Evolutionary conservation across 805 yeast species (phyloP).

Genomic region (Yamadazyma insecticola): DNA sequence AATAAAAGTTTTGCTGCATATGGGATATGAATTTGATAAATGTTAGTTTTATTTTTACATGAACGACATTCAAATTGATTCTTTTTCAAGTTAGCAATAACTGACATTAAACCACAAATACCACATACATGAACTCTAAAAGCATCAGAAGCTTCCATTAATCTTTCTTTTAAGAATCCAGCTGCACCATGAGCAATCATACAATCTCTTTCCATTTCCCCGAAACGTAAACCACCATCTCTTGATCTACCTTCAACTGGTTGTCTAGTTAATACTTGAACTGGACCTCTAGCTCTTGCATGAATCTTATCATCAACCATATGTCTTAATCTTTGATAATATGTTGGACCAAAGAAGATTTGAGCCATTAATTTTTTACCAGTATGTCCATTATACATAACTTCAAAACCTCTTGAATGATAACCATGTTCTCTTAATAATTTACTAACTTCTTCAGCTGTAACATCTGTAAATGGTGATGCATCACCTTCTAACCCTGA

Average conservation of each 20-base stretch:
- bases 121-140: constrained; percentile 98
- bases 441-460: constrained; percentile 94
- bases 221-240: constrained; percentile 99
- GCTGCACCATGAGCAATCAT: constrained; percentile 99
- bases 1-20: constrained; percentile 96
- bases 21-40: constrained; percentile 95
- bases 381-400: constrained; percentile 98
- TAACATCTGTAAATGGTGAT: constrained; percentile 96
- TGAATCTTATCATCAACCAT: constrained; percentile 99
- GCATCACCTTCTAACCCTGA: constrained; percentile 99
- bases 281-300: constrained; percentile 99
- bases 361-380: constrained; percentile 98
- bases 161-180: constrained; percentile 92
- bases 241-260: constrained; percentile 99
- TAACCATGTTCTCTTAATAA: constrained; percentile 92
- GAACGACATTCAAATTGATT: constrained; percentile 98
- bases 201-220: constrained; percentile 99
- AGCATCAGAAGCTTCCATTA: constrained; percentile 99
- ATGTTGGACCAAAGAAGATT: constrained; percentile 99
- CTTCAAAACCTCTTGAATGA: constrained; percentile 97
- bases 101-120: constrained; percentile 96
- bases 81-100: constrained; percentile 94
- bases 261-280: constrained; percentile 94
- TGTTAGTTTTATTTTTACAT: constrained; percentile 97
- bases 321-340: constrained; percentile 96